Evolutionary conservation across 2,329 filamentous ascomycete genomes (phyloP).

Genomic region (Cryphonectria nitschkei): DNA sequence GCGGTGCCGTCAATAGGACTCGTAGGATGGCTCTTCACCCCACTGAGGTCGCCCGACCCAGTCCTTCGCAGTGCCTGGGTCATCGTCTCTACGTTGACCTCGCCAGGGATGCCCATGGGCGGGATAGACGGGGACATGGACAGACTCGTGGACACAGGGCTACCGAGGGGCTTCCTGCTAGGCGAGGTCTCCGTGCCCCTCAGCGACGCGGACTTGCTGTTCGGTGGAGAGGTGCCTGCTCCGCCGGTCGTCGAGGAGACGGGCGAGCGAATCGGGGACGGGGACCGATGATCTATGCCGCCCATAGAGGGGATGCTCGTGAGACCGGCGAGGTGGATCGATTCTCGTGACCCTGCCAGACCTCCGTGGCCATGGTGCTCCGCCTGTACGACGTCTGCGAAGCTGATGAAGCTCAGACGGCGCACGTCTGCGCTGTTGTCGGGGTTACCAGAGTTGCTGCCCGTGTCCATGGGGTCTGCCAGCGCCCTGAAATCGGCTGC

Average conservation of each 20-base stretch:
- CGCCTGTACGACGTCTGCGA: constrained; percentile 90
- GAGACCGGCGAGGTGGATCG: constrained; percentile 69
- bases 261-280: constrained; percentile 79
- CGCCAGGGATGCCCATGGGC: constrained; percentile 46
- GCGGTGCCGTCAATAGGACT: constrained; percentile 60
- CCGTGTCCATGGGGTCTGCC: constrained; percentile 47
- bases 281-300: constrained; percentile 64
- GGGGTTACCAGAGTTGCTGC: constrained; percentile 76
- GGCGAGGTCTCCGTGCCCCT: constrained; percentile 74
- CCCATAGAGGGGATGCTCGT: constrained; percentile 59
- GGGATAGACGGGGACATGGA: constrained; percentile 26
- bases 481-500: constrained; percentile 55
- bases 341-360: constrained; percentile 63
- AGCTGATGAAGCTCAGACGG: constrained; percentile 91
- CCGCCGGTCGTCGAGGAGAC: constrained; percentile 67
- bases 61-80: constrained; percentile 84
- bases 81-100: constrained; percentile 93
- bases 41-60: constrained; percentile 76
- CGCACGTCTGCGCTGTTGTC: constrained; percentile 72
- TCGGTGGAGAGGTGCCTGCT: constrained; percentile 69
- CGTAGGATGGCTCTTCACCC: constrained; percentile 57
- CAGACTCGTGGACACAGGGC: constrained; percentile 57
- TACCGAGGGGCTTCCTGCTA: constrained; percentile 62
- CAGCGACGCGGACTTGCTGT: constrained; percentile 74
- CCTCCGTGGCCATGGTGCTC: constrained; percentile 71